phyloP scores from a whole-genome alignment of 108 stramenopile genomes.

The Licmophora abbreviata region DNA sequence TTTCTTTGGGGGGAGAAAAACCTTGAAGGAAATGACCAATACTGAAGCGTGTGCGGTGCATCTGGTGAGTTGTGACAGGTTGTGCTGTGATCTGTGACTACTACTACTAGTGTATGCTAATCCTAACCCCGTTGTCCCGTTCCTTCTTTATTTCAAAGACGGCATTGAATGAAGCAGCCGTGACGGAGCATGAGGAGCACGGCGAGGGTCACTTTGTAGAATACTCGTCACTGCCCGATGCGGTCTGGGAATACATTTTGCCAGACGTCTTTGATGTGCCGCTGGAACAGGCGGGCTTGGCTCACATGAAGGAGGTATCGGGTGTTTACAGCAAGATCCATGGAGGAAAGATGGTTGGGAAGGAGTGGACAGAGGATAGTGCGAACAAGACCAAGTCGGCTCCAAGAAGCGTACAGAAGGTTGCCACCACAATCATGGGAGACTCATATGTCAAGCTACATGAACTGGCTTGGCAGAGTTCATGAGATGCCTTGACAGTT shows the following conservation, averaged over 20 bases:
- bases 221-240: conserved; percentile 37
- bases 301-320: too few species aligned
- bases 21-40: conserved; percentile 26
- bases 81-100: conserved; percentile 21
- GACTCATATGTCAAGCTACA: too few species aligned
- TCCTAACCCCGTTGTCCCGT: conserved; percentile 51
- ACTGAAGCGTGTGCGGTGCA: conserved; percentile 16
- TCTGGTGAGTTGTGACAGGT: conserved; percentile 18
- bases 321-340: too few species aligned
- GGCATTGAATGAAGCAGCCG: conserved; percentile 60
- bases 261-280: conserved; percentile 44
- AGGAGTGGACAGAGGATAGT: too few species aligned
- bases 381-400: too few species aligned
- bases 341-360: too few species aligned
- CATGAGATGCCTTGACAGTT: too few species aligned
- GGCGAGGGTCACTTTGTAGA: conserved; percentile 51
- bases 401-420: too few species aligned
- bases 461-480: too few species aligned
- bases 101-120: conserved; percentile 17
- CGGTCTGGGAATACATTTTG: conserved; percentile 30
- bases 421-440: too few species aligned
- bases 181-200: conserved; percentile 24
- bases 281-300: too few species aligned
- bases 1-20: conserved; percentile 25
- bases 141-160: too few species aligned